Percentiles rank a stretch among this genome's conserved stretches.
Evolutionary conservation across 2,329 filamentous ascomycete species (phyloP).

Genomic region (Huntiella moniliformis): DNA sequence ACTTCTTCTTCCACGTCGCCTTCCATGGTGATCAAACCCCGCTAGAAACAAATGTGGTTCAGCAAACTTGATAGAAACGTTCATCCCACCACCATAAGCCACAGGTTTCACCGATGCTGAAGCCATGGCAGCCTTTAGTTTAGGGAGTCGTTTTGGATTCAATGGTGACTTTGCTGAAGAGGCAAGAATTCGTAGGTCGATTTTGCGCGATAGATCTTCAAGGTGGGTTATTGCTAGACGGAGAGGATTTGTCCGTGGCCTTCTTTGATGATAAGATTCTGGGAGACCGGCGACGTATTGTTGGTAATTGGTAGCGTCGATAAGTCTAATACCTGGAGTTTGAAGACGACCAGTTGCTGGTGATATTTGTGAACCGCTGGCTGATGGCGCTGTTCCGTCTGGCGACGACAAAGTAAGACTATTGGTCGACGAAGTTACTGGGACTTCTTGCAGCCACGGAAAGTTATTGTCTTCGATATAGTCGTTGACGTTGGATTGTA

Average conservation of each 20-base stretch:
- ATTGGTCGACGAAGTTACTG: no score
- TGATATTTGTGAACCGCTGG: no score
- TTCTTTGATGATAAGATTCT: no score
- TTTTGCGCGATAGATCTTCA: neutral
- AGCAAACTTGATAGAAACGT: conserved; percentile 53
- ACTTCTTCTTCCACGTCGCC: conserved; percentile 22
- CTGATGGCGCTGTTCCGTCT: no score
- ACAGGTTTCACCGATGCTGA: conserved; percentile 42
- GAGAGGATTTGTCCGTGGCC: neutral
- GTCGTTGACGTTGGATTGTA: no score
- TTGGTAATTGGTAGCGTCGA: no score
- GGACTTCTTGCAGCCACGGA: no score
- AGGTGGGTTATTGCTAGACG: neutral
- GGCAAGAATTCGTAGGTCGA: neutral
- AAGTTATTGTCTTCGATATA: no score
- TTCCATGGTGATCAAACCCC: conserved; percentile 56
- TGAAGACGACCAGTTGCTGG: no score
- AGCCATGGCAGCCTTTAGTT: conserved; percentile 15
- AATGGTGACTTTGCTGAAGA: neutral
- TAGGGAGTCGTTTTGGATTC: neutral
- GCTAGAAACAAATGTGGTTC: conserved; percentile 67
- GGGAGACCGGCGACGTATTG: no score
- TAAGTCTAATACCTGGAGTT: no score
- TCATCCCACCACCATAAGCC: conserved; percentile 58
- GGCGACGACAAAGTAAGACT: no score